These are phyloP conservation scores for Pseudogymnoascus sp. DNA, from an alignment of 2,329 filamentous ascomycete species.

Conservation along the genomic window DNA sequence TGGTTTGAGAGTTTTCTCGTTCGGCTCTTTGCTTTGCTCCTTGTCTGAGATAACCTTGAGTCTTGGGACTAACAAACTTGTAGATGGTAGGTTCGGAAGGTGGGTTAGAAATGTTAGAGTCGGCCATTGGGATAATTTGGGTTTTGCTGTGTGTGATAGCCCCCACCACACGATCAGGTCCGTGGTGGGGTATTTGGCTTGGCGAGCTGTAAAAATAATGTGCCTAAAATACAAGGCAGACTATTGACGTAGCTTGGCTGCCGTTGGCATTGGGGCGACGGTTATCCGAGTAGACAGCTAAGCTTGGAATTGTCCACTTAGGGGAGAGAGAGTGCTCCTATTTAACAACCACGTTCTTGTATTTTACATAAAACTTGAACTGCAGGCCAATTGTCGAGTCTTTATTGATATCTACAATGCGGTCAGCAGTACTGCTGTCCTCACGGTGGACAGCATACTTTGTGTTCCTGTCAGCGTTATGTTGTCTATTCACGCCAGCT, in stretches of 20 bases:
- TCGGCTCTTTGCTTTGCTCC: constrained; percentile 27
- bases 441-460: constrained; percentile 57
- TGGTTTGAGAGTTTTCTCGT: constrained; percentile 26
- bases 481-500: constrained; percentile 53
- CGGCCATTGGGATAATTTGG: constrained; percentile 11
- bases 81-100: constrained; percentile 33
- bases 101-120: constrained; percentile 11
- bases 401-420: constrained; percentile 8
- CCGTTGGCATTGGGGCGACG: neutral
- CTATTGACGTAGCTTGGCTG: constrained; percentile 1
- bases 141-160: constrained; percentile 6
- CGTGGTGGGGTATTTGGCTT: constrained; percentile 4
- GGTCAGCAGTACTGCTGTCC: constrained; percentile 36
- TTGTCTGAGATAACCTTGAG: constrained; percentile 34
- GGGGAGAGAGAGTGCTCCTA: constrained; percentile 6
- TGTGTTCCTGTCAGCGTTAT: constrained; percentile 48
- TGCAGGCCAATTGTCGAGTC: constrained; percentile 1
- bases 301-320: constrained; percentile 4
- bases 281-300: constrained; percentile 7
- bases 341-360: constrained; percentile 7
- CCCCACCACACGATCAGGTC: neutral
- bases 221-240: neutral
- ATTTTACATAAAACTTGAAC: neutral
- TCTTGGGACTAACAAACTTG: constrained; percentile 38
- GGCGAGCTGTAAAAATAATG: neutral